Percentiles rank a stretch among this genome's conserved stretches.
These are phyloP conservation scores for Cyclotella kingstonii DNA, from an alignment of 108 stramenopile genomes.

Conservation along the genomic window DNA sequence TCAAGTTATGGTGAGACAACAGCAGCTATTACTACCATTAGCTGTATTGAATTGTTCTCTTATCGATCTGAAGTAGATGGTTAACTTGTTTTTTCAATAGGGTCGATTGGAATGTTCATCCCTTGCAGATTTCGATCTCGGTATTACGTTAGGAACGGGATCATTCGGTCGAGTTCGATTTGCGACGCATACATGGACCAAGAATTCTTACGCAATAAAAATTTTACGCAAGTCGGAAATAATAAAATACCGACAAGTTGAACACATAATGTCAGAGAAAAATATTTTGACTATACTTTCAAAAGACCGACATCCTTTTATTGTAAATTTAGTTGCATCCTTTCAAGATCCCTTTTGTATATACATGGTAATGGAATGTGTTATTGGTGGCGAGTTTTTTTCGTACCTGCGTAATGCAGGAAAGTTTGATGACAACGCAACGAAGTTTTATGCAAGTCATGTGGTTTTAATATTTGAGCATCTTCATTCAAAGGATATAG, in stretches of 20 bases:
- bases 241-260: constrained; percentile 64
- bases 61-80: too few species aligned
- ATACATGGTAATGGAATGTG: constrained; percentile 78
- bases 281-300: constrained; percentile 52
- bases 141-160: constrained; percentile 83
- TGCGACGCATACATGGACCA: constrained; percentile 59
- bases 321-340: constrained; percentile 60
- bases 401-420: constrained; percentile 48
- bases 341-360: constrained; percentile 64
- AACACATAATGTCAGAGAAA: constrained; percentile 82
- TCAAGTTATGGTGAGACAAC: too few species aligned
- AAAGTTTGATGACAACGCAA: constrained; percentile 46
- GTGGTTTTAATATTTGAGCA: constrained; percentile 88
- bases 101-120: constrained; percentile 17
- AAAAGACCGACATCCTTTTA: constrained; percentile 63
- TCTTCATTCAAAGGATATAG: constrained; percentile 81
- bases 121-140: constrained; percentile 66
- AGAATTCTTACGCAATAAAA: constrained; percentile 68
- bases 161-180: constrained; percentile 85
- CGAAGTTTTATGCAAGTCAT: constrained; percentile 72
- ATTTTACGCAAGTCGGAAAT: constrained; percentile 80
- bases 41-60: too few species aligned
- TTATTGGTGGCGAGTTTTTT: constrained; percentile 88
- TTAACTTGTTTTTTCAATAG: constrained; percentile 4
- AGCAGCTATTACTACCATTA: too few species aligned